phyloP scores from a whole-genome alignment of 1,284 basidiomycete species.

The Rhodofomes roseus region DNA sequence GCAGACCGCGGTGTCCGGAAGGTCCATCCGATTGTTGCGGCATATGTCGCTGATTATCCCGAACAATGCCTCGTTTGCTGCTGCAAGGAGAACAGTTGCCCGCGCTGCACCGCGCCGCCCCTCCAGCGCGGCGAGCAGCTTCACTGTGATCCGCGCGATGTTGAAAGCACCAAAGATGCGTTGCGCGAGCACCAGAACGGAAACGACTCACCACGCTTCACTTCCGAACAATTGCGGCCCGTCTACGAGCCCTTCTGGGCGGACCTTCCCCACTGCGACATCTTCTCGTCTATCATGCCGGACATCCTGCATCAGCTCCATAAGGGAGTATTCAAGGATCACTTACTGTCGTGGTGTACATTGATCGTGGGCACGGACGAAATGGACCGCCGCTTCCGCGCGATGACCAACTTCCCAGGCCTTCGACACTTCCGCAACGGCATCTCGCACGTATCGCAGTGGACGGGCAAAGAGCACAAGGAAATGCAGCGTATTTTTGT shows the following conservation, averaged over 20 bases:
- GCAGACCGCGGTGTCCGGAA: conserved; percentile 10
- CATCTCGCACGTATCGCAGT: conserved; percentile 24
- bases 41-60: conserved; percentile 24
- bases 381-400: conserved; percentile 11
- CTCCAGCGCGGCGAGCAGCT: conserved; percentile 8
- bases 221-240: conserved; percentile 1
- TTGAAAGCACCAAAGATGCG: neutral
- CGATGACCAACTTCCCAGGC: conserved; percentile 8
- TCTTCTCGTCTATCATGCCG: conserved; percentile 11
- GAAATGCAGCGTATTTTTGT: conserved; percentile 27
- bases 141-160: conserved; percentile 4
- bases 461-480: conserved; percentile 27
- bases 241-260: conserved; percentile 27
- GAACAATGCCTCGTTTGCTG: conserved; percentile 23
- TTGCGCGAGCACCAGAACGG: neutral
- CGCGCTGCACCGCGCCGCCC: conserved; percentile 9
- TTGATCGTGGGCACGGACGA: conserved; percentile 19
- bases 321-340: conserved; percentile 28
- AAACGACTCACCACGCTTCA: neutral
- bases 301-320: conserved; percentile 23
- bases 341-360: conserved; percentile 12
- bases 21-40: conserved; percentile 22
- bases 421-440: conserved; percentile 23
- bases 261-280: conserved; percentile 24
- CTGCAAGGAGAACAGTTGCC: conserved; percentile 15